These are phyloP conservation scores for Rubus idaeus DNA, from an alignment of 306 rosid genomes.

Conservation along the genomic window DNA sequence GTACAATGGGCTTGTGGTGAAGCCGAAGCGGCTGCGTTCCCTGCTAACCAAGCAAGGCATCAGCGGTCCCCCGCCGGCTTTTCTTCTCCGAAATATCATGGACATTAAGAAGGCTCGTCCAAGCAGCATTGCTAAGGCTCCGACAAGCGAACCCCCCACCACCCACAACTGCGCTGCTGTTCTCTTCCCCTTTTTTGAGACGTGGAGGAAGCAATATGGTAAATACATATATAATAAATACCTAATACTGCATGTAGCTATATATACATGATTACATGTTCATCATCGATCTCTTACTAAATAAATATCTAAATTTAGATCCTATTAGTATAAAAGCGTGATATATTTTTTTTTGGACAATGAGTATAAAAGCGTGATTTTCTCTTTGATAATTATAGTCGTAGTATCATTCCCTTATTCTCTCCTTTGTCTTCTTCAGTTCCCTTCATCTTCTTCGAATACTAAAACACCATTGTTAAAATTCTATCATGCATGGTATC, in stretches of 20 bases:
- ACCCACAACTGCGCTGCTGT: constrained; percentile 4
- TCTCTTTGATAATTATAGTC: too few relatives aligned
- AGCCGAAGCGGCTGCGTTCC: constrained; percentile 35
- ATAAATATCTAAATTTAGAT: too few relatives aligned
- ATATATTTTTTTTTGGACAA: too few relatives aligned
- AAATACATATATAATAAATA: neutral
- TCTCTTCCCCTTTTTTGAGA: constrained; percentile 33
- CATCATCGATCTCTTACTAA: neutral
- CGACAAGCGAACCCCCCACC: neutral
- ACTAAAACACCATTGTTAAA: too few relatives aligned
- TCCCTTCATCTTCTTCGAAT: too few relatives aligned
- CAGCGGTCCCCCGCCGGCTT: constrained; percentile 42
- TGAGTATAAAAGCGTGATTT: too few relatives aligned
- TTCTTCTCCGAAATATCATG: constrained; percentile 37
- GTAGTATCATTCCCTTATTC: too few relatives aligned
- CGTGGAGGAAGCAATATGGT: constrained; percentile 43
- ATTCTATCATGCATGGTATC: too few relatives aligned
- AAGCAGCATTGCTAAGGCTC: neutral
- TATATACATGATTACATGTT: neutral
- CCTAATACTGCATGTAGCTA: neutral
- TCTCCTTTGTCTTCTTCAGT: too few relatives aligned
- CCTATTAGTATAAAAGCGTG: too few relatives aligned
- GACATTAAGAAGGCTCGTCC: constrained; percentile 26
- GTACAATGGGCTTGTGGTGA: constrained; percentile 18
- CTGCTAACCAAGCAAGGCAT: constrained; percentile 42